phyloP scores from a whole-genome alignment of 2,329 filamentous ascomycete species.

The Aspergillus jensenii region DNA sequence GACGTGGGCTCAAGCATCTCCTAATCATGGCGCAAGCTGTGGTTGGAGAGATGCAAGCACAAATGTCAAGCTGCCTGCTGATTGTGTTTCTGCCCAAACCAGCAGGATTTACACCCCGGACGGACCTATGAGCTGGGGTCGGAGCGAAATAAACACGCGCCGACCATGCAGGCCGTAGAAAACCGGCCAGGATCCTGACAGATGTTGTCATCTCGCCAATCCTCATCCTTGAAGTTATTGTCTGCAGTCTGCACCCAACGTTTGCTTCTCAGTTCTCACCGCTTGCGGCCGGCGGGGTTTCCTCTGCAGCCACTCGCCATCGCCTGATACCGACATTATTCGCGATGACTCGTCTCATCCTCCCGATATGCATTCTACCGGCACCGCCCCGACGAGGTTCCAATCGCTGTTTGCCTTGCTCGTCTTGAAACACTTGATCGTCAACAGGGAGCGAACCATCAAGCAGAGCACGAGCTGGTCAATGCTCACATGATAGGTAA shows the following conservation, averaged over 20 bases:
- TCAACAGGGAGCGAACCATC: background rate
- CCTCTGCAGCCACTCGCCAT: background rate
- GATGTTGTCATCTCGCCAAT: constrained; percentile 12
- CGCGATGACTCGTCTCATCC: constrained; percentile 3
- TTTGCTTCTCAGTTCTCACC: constrained; percentile 16
- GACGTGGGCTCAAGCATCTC: constrained; percentile 15
- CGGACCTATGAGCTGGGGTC: constrained; percentile 12
- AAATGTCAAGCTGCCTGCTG: constrained; percentile 10
- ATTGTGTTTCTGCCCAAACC: constrained; percentile 26
- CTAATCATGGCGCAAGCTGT: constrained; percentile 3
- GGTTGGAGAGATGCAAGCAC: constrained; percentile 10
- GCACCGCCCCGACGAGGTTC: background rate
- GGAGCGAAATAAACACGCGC: constrained; percentile 17
- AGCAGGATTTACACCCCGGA: constrained; percentile 7
- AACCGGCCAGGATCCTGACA: constrained; percentile 15
- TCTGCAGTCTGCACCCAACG: constrained; percentile 17
- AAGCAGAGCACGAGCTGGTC: constrained; percentile 3
- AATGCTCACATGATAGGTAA: constrained; percentile 22
- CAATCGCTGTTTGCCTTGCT: background rate
- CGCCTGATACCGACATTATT: constrained; percentile 6
- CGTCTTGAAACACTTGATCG: constrained; percentile 9
- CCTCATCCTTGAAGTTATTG: background rate
- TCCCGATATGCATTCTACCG: background rate
- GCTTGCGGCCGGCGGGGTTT: constrained; percentile 12
- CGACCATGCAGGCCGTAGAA: constrained; percentile 14